Percentiles rank a stretch among this genome's conserved stretches.
These are phyloP conservation scores for Sporothrix sp. DNA, from an alignment of 2,329 filamentous ascomycete species.

Conservation along the genomic window DNA sequence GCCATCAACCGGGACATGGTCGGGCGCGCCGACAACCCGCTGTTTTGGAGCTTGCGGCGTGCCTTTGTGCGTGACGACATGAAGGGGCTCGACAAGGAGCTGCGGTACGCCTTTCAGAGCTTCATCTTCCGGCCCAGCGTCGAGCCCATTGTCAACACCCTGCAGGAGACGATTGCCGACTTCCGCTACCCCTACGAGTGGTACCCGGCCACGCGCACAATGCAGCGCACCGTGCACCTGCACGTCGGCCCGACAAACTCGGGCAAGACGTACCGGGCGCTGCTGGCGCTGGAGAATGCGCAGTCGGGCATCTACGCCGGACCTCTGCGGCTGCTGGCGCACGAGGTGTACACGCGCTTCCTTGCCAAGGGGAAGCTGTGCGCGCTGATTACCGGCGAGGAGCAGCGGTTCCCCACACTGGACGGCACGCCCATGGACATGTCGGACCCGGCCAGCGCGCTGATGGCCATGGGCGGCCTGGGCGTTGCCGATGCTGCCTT, in stretches of 20 bases:
- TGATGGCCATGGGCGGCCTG: not conserved
- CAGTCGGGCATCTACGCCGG: slow-evolving; percentile 80
- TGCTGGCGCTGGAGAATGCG: slow-evolving; percentile 71
- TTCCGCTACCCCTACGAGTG: slow-evolving; percentile 84
- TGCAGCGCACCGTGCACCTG: slow-evolving; percentile 77
- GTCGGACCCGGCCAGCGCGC: not conserved
- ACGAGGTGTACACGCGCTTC: slow-evolving; percentile 89
- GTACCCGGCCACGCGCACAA: slow-evolving; percentile 72
- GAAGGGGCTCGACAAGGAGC: slow-evolving; percentile 41
- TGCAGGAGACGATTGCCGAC: slow-evolving; percentile 61
- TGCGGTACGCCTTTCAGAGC: slow-evolving; percentile 60
- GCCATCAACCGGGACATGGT: slow-evolving; percentile 31
- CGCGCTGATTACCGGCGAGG: slow-evolving; percentile 82
- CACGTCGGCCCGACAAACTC: slow-evolving; percentile 97
- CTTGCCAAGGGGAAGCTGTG: slow-evolving; percentile 66
- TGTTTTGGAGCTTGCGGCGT: slow-evolving; percentile 49
- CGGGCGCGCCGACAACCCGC: slow-evolving; percentile 36
- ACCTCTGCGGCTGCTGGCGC: slow-evolving; percentile 76
- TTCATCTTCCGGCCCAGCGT: slow-evolving; percentile 50
- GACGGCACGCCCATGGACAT: slow-evolving; percentile 6
- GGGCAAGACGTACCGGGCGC: slow-evolving; percentile 90
- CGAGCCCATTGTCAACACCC: slow-evolving; percentile 42
- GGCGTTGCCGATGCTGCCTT: slow-evolving; percentile 43
- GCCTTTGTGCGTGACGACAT: slow-evolving; percentile 48
- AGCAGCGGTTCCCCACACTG: slow-evolving; percentile 58